These are phyloP conservation scores for Posidonia australis DNA, from an alignment of 106 monocot genomes.

Conservation along the genomic window DNA sequence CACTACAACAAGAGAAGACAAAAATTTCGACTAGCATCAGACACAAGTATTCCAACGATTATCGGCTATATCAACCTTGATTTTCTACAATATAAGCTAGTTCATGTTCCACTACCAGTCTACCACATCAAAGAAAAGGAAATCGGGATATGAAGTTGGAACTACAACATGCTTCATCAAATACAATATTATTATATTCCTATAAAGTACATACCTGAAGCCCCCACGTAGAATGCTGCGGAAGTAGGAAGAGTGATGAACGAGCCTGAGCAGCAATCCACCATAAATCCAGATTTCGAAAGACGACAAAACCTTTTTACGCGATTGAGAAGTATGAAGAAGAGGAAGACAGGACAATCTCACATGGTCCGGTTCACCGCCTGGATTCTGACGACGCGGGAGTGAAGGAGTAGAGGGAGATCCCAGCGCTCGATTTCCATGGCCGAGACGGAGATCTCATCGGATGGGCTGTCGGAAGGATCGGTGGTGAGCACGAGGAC, in stretches of 20 bases:
- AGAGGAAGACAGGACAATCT: background rate
- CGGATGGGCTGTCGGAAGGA: slow-evolving; percentile 1
- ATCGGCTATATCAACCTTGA: background rate
- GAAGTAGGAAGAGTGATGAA: slow-evolving; percentile 36
- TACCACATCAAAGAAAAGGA: too few species aligned
- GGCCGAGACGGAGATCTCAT: slow-evolving; percentile 25
- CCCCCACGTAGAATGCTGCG: slow-evolving; percentile 35
- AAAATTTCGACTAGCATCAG: background rate
- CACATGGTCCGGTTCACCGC: slow-evolving; percentile 24
- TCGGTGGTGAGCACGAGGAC: slow-evolving; percentile 28
- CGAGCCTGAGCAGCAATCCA: slow-evolving; percentile 25
- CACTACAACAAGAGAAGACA: slow-evolving; percentile 26
- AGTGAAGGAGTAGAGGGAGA: slow-evolving; percentile 17
- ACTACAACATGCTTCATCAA: too few species aligned
- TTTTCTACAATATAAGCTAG: too few species aligned
- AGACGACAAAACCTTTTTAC: background rate
- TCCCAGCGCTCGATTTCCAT: slow-evolving; percentile 26
- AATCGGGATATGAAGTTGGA: background rate
- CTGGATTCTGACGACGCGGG: slow-evolving; percentile 18
- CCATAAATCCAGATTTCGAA: background rate
- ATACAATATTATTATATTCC: too few species aligned
- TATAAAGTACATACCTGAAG: slow-evolving; percentile 37
- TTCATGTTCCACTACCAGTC: background rate
- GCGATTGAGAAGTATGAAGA: background rate
- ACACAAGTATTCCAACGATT: background rate